Evolutionary conservation across 345 rosid species (phyloP).

Genomic region (Trapa bicornis): DNA sequence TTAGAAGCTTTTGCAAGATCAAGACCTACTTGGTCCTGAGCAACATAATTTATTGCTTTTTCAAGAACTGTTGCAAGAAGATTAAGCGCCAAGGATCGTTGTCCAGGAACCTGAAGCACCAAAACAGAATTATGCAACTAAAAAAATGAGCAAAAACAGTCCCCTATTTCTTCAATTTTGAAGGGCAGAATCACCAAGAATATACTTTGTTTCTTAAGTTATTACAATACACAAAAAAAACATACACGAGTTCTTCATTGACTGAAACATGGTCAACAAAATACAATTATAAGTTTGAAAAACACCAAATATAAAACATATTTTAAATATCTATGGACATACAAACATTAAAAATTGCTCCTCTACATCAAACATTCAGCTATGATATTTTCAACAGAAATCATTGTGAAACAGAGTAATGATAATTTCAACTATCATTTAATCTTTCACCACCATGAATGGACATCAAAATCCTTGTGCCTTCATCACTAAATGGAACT

Average conservation of each 20-base stretch:
- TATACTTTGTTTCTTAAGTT: background rate
- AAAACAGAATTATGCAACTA: background rate
- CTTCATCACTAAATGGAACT: background rate
- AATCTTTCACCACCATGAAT: background rate
- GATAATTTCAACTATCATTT: background rate
- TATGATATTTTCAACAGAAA: background rate
- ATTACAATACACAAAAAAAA: background rate
- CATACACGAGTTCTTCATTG: background rate
- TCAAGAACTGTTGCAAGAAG: conserved; percentile 71
- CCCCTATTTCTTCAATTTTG: background rate
- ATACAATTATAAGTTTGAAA: background rate
- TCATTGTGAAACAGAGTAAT: background rate
- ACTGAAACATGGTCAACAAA: background rate
- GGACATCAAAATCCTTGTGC: background rate
- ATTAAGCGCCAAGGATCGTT: conserved; percentile 63
- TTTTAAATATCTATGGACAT: background rate
- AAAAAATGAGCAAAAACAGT: conserved; percentile 1
- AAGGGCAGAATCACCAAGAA: background rate
- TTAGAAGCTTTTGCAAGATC: conserved; percentile 12
- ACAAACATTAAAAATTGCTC: background rate
- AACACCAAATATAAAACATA: background rate
- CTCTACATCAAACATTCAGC: background rate
- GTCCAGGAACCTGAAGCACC: conserved; percentile 65
- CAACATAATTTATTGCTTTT: conserved; percentile 39
- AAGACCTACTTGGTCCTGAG: conserved; percentile 33